Base-by-base conservation (phyloP, 2,329 filamentous ascomycete species). In the Fusarium zealandicum region DNA sequence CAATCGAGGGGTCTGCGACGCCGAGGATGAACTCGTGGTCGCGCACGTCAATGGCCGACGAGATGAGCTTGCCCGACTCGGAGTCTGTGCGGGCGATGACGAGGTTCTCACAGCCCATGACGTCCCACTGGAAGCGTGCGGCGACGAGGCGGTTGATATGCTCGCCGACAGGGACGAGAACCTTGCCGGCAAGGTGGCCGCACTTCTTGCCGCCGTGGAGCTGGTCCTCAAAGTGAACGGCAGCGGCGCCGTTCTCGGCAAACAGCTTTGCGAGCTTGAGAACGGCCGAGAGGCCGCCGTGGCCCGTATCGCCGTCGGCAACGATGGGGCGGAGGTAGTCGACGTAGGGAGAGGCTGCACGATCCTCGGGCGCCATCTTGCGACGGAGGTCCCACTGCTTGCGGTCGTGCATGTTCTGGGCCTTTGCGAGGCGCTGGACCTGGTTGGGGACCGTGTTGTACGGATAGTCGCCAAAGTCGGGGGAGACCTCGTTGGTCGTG, bases 361-460 rank as follows among this genome's bases (percentile, higher is more conserved):
- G 86, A 73, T 96, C 79, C 49, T 90, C 87, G 0, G 89, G 65
- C 0, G 82, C 88, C 82, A 98, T 78, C 73, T 91, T 91, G 63
- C 92, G 84, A 54, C 95, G 83, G 18, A 85, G 78, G 72, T 97
- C 92, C 88, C 90, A 98, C 70, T 97, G 90, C 75, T 96, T 96
- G 64, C 95, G 88, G 75, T 99, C 95, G 73, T 99, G 95, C 80
- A 98, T 87, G 63, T 92, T 92, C 75, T 99, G 95, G 4, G 95
- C 95, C 78, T 98, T 98, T 78, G 96, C 92, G 44, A 99, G 79
- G 61, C 95, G 86, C 78, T 99, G 92, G 4, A 99, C 95, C 74
- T 98, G 95, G 76, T 98, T 98, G 8, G 95, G 95, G 5, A 99
- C 95, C 0, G 95, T 99, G 72, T 98, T 98, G 79, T 99, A 99